These are phyloP conservation scores for Cordyceps farinosa DNA, from an alignment of 2,329 filamentous ascomycete species.

Conservation along the genomic window DNA sequence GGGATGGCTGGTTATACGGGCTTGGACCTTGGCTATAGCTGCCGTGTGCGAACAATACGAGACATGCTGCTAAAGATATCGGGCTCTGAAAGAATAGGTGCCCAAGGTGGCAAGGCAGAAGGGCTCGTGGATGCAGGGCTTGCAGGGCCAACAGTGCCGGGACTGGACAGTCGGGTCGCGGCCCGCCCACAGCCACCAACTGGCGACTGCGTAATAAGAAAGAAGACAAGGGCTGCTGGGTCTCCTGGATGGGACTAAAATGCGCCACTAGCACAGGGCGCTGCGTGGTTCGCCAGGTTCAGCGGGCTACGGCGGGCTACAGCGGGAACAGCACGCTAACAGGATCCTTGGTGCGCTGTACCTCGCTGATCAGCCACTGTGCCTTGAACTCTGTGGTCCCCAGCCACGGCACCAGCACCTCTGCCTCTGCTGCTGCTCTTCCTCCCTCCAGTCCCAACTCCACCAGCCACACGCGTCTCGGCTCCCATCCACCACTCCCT, in stretches of 20 bases:
- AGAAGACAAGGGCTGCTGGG: no score
- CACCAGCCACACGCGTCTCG: slow-evolving; percentile 13
- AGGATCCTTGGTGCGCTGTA: background rate
- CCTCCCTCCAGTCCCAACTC: background rate
- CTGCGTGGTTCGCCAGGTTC: no score
- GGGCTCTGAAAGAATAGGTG: background rate
- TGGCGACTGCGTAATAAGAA: no score
- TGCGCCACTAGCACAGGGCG: background rate
- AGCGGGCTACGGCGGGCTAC: background rate
- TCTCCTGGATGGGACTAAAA: background rate
- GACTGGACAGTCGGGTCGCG: no score
- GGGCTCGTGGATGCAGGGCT: no score
- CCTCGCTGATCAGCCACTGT: background rate
- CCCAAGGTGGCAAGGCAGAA: slow-evolving; percentile 2
- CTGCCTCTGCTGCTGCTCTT: background rate
- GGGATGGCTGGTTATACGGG: background rate
- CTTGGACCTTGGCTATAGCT: background rate
- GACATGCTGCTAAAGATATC: background rate
- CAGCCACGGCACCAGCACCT: background rate
- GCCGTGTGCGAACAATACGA: background rate
- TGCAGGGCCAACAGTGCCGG: no score
- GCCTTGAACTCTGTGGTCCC: background rate
- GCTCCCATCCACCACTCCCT: slow-evolving; percentile 8
- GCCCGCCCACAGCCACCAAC: background rate
- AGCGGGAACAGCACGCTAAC: background rate